A percentile compares a stretch with the other conserved stretches of the same genome.
Evolutionary conservation across 2,329 filamentous ascomycete genomes (phyloP).

Genomic region (Aspergillus caelatus): DNA sequence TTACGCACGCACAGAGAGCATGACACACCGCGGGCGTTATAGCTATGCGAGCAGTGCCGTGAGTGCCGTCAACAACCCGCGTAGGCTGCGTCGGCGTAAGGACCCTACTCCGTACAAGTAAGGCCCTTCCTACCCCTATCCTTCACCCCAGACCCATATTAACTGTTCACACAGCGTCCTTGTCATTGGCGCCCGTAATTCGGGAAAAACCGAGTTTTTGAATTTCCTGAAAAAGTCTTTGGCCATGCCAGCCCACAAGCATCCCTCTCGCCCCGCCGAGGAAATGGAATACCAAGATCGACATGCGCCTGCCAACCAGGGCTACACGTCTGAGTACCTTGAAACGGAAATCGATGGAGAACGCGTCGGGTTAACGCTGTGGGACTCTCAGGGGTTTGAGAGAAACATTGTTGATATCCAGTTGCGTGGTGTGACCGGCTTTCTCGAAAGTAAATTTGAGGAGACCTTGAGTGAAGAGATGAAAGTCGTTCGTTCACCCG

Average conservation of each 20-base stretch:
- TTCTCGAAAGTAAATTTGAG: constrained; percentile 97
- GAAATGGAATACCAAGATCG: constrained; percentile 57
- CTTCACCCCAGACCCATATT: constrained; percentile 2
- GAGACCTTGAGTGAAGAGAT: constrained; percentile 97
- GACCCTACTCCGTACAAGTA: constrained; percentile 99
- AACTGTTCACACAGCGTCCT: constrained; percentile 66
- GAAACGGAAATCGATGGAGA: constrained; percentile 95
- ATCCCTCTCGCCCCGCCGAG: constrained; percentile 59
- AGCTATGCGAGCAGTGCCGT: constrained; percentile 93
- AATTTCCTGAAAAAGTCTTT: constrained; percentile 90
- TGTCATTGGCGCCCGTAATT: constrained; percentile 81
- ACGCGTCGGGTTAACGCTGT: constrained; percentile 87
- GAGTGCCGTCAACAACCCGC: constrained; percentile 89
- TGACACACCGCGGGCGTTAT: constrained; percentile 94
- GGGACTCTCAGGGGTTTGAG: constrained; percentile 95
- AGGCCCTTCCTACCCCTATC: constrained; percentile 50
- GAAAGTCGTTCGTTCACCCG: constrained; percentile 92
- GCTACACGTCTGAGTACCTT: constrained; percentile 84
- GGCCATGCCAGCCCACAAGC: constrained; percentile 79
- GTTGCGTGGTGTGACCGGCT: constrained; percentile 84
- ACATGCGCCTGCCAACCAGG: constrained; percentile 59
- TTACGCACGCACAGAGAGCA: constrained; percentile 85
- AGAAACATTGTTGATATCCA: constrained; percentile 95
- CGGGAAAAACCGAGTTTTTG: constrained; percentile 95
- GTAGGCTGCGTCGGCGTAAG: constrained; percentile 89